A percentile compares a stretch with the other conserved stretches of the same genome.
Evolutionary conservation across 805 yeast genomes (phyloP).

Genomic region (Vanderwaltozyma polyspora): DNA sequence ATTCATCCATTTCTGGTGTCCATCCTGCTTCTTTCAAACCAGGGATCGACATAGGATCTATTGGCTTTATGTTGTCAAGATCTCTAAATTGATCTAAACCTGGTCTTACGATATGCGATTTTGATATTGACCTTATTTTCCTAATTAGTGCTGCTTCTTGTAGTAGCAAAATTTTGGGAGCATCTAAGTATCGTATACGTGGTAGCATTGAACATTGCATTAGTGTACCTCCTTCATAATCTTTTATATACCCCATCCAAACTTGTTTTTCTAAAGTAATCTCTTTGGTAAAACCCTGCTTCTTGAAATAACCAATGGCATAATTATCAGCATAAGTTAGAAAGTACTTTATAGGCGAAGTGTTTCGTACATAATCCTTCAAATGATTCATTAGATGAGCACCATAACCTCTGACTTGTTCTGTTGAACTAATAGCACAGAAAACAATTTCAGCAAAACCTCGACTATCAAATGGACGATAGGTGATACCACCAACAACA

Average conservation of each 20-base stretch:
- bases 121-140: conserved; percentile 69
- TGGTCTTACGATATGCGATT: conserved; percentile 68
- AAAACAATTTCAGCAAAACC: conserved; percentile 97
- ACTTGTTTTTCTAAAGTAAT: conserved; percentile 70
- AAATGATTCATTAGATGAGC: conserved; percentile 97
- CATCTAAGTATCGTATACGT: conserved; percentile 74
- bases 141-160: conserved; percentile 87
- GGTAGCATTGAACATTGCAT: conserved; percentile 97
- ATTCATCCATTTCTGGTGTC: conserved; percentile 96
- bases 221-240: conserved; percentile 96
- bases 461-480: conserved; percentile 81
- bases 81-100: conserved; percentile 68
- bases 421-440: conserved; percentile 95
- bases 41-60: conserved; percentile 81
- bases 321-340: conserved; percentile 96
- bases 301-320: conserved; percentile 96
- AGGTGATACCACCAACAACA: conserved; percentile 97
- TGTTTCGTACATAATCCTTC: conserved; percentile 86
- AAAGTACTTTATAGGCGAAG: conserved; percentile 76
- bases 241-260: conserved; percentile 99
- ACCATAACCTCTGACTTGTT: conserved; percentile 97
- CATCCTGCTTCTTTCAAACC: conserved; percentile 92
- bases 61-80: conserved; percentile 32
- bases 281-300: conserved; percentile 96
- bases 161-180: conserved; percentile 68